phyloP scores from a whole-genome alignment of 2,329 filamentous ascomycete species.

The Macrophomina tecta region DNA sequence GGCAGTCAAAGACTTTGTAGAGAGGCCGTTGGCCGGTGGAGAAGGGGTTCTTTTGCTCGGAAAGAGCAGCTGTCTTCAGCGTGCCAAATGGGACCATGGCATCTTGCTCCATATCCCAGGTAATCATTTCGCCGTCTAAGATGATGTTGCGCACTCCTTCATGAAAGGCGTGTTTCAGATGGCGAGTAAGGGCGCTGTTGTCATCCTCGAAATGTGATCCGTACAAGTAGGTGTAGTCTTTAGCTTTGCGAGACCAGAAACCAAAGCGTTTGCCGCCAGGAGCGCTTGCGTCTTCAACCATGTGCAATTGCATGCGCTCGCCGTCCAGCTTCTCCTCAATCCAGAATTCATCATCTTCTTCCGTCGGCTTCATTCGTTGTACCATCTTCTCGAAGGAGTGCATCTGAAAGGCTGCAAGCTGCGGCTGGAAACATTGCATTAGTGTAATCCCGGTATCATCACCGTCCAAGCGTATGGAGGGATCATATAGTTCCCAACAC shows the following conservation, averaged over 20 bases:
- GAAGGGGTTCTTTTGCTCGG: constrained; percentile 76
- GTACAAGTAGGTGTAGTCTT: constrained; percentile 95
- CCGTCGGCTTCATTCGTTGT: constrained; percentile 66
- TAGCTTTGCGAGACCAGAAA: constrained; percentile 96
- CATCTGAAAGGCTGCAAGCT: constrained; percentile 91
- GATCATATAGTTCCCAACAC: constrained; percentile 90
- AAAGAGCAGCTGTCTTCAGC: constrained; percentile 86
- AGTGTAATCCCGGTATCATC: constrained; percentile 77
- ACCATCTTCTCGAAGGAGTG: constrained; percentile 82
- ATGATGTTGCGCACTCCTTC: constrained; percentile 83
- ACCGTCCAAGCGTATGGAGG: constrained; percentile 72
- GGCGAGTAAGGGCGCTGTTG: constrained; percentile 77
- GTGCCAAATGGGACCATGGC: constrained; percentile 89
- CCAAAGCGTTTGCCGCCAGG: constrained; percentile 75
- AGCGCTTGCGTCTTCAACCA: constrained; percentile 71
- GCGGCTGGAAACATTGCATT: constrained; percentile 96
- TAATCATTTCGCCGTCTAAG: constrained; percentile 97
- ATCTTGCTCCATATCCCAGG: constrained; percentile 88
- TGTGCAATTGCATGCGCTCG: constrained; percentile 96
- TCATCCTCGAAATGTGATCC: constrained; percentile 77
- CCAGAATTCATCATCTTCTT: constrained; percentile 83
- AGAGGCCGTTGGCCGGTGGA: constrained; percentile 73
- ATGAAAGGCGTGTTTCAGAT: constrained; percentile 78
- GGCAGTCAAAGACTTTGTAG: constrained; percentile 87
- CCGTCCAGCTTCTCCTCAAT: constrained; percentile 98